A percentile compares a stretch with the other conserved stretches of the same genome.
These are phyloP conservation scores for Mortierella sp. DNA, from an alignment of 371 early-diverging fungal species.

Conservation along the genomic window DNA sequence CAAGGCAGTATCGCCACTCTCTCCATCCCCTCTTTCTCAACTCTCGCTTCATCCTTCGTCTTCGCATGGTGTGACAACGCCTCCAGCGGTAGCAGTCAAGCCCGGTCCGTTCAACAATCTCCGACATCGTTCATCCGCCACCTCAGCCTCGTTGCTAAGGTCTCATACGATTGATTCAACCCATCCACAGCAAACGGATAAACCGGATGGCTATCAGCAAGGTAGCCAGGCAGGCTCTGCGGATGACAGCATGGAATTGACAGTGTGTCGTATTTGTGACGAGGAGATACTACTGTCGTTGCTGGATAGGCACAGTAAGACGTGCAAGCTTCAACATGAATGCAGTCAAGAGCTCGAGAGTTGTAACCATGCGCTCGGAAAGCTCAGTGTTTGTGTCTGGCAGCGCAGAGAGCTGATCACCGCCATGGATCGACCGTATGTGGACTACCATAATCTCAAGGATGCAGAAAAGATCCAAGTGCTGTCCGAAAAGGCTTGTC, in stretches of 20 bases:
- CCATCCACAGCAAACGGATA: constrained; percentile 5
- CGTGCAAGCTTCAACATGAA: constrained; percentile 51
- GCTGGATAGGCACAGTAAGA: constrained; percentile 50
- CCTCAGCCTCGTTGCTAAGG: constrained; percentile 14
- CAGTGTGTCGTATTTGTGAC: constrained; percentile 52
- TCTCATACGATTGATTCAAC: constrained; percentile 36
- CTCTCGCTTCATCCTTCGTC: constrained; percentile 30
- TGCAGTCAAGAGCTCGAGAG: constrained; percentile 51
- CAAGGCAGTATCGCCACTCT: constrained; percentile 23
- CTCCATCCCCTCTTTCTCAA: constrained; percentile 24
- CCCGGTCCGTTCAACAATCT: constrained; percentile 21
- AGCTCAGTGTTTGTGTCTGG: constrained; percentile 43
- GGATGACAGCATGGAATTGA: constrained; percentile 14
- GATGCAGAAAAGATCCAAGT: constrained; percentile 47
- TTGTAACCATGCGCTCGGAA: constrained; percentile 46
- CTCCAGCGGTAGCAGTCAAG: constrained; percentile 12
- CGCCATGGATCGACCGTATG: constrained; percentile 51
- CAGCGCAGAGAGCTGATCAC: constrained; percentile 41
- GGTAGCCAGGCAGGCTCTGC: not conserved
- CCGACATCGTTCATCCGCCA: constrained; percentile 33
- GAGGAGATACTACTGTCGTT: constrained; percentile 43
- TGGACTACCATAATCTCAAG: constrained; percentile 50
- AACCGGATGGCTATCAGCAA: not conserved
- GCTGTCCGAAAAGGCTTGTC: constrained; percentile 37
- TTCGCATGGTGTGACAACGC: constrained; percentile 17